phyloP scores from a whole-genome alignment of 1,139 yeast genomes.

The Lodderomyces orthopsilosis region DNA sequence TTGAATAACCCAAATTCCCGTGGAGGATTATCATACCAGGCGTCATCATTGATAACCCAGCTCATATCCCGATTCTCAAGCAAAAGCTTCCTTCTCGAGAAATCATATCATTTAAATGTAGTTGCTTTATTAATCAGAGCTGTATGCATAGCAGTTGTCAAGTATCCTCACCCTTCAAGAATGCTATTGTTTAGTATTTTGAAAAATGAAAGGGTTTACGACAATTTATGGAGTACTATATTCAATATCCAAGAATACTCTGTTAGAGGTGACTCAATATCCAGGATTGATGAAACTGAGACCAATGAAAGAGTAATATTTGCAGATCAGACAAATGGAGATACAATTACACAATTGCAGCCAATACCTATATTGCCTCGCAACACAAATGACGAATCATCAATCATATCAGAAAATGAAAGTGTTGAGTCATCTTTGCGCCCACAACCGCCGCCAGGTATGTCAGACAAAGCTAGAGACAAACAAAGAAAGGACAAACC shows the following conservation, averaged over 20 bases:
- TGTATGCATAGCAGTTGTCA: constrained; percentile 48
- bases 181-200: constrained; percentile 53
- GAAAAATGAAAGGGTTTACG: constrained; percentile 44
- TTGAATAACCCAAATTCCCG: constrained; percentile 31
- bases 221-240: constrained; percentile 32
- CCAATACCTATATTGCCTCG: constrained; percentile 11
- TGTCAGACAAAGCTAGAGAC: constrained; percentile 59
- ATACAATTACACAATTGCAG: not conserved
- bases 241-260: constrained; percentile 28
- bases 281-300: constrained; percentile 16
- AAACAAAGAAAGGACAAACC: constrained; percentile 54
- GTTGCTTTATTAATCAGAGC: constrained; percentile 58
- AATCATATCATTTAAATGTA: constrained; percentile 52
- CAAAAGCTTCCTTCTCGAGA: constrained; percentile 39
- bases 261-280: constrained; percentile 22
- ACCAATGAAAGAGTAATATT: constrained; percentile 10
- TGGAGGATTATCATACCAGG: constrained; percentile 58
- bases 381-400: constrained; percentile 10
- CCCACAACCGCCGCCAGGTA: constrained; percentile 56
- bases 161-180: constrained; percentile 50
- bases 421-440: constrained; percentile 30
- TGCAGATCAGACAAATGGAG: not conserved
- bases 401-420: constrained; percentile 13
- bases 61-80: constrained; percentile 47
- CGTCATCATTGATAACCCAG: constrained; percentile 57